Base-by-base conservation (phyloP, 176 grass and related monocot species). In the Secale cereale region DNA sequence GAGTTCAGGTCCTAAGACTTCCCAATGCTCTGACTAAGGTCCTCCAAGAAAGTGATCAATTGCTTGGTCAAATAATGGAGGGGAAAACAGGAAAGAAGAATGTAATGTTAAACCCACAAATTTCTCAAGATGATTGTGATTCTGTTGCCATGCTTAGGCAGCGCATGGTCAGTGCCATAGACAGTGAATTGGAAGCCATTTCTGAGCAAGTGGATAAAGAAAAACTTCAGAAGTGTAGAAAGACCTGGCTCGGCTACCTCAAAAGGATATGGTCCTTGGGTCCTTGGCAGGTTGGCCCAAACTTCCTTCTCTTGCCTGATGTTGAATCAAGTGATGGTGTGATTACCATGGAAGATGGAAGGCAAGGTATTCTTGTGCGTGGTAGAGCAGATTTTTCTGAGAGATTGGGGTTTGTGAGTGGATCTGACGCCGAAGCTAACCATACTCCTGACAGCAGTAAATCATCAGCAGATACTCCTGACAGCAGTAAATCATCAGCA, bases 1-100 rank as follows among this genome's bases (percentile, higher is more conserved):
- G 83, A 69, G 91, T 98, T 77, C 91, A 95, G 78, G 87, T 95
- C 36, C 59, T 93, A 78, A 98, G 92, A 74, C 93, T 98, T 87
- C 91, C 95, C 7, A 67, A 59, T 80, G 78, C 76, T 25, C 85
- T 98, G 61, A 98, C 87, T 35, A 98, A 93, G 77, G 85, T 95
- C 64, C 83, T 98, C 31, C 93, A 95, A 83, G 95, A 98, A 90
- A 95, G 86, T 70, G 89, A 81, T 63, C 87, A 90, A 69, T 78
- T 98, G 81, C 63, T 98, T 30, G 89, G 85, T 67, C 89, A 98
- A 84, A 86, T 95, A 83, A 75, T 93, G 31, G 92, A 98, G 20
- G 95, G 91, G 20, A 93, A 93, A 87, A 85, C 87, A 71, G 66
- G 41, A 85, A 94, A 86, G 56, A 91, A 39, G 50, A 78, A 82